Evolutionary conservation across 305 asterid species (phyloP), one percentile per base, ranked within the genome.

Genomic region (Solanum hybrid): DNA sequence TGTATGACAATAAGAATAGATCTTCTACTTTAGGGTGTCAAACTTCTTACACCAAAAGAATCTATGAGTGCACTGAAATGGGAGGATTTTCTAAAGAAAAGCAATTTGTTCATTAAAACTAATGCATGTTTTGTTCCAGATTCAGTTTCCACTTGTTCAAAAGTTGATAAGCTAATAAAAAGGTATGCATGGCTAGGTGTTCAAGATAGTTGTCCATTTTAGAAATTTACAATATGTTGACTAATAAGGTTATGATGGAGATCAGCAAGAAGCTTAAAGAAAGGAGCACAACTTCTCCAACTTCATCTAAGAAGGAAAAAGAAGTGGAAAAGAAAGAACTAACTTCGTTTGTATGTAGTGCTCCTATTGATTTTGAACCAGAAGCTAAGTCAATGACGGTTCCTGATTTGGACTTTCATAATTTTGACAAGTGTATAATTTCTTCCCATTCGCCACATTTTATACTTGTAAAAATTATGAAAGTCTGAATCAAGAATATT

Each of bases 191-290:
- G 34, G 20, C 79, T 12, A 73, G 34, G 10, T 22, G 87, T 86
- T 77, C 61, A 9, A 91, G 51, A 87, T 92, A 91, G 31, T 77
- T 65, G 36, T 89, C 91, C 8, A 84, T 8, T 31, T 17, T 36
- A 27, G 87, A 77, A 72, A 88, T 84, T 57, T 94, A 89, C 36
- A 90, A 6, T 77, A 51, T 93, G 94, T 82, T 94, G 86, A 79
- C 84, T 80, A 73, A 11, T 5, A 93, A 89, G 93, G 97, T 95
- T 29, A 94, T 75, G 92, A 89, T n/a, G 29, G 75, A 65, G 0
- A 65, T 4, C 29, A 65, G 11, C 13, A 65, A 65, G 6, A 65
- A 65, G 3, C 75, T 65, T 65, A 65, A 10, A 22, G 6, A 65
- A 65, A 65, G 0, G 75, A 65, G 75, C 27, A 9, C 29, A 65